Percentiles rank a stretch among this genome's conserved stretches.
These are phyloP conservation scores for Hordeum pubiflorum DNA, from an alignment of 202 grass and related monocot genomes.

Conservation along the genomic window DNA sequence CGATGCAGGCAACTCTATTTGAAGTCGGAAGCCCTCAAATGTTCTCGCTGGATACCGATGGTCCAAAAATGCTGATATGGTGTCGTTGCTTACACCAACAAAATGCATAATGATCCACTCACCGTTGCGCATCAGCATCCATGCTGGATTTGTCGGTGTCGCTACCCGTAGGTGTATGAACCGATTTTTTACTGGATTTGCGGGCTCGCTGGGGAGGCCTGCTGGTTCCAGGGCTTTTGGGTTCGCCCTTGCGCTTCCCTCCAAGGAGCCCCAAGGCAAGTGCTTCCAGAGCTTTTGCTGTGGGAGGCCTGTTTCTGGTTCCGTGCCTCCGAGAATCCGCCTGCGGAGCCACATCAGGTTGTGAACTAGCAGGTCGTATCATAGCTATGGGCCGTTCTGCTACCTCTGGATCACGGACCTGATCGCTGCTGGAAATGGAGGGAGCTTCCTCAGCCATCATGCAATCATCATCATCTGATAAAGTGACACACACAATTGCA, in stretches of 20 bases:
- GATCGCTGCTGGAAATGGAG: conserved; percentile 6
- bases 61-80: too few relatives aligned
- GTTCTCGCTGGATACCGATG: too few relatives aligned
- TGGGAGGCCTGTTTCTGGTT: conserved; percentile 84
- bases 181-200: conserved; percentile 14
- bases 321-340: conserved; percentile 50
- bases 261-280: conserved; percentile 71
- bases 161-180: neutral
- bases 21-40: too few relatives aligned
- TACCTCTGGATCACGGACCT: conserved; percentile 13
- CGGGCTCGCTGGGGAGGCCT: conserved; percentile 32
- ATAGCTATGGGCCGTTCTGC: neutral
- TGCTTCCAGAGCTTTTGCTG: conserved; percentile 69
- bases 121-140: conserved; percentile 7
- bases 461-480: conserved; percentile 17
- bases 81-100: too few relatives aligned
- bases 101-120: too few relatives aligned
- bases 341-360: conserved; percentile 17
- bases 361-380: neutral
- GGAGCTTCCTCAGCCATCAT: conserved; percentile 32
- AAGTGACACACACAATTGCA: neutral
- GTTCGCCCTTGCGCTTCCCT: conserved; percentile 51
- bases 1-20: too few relatives aligned
- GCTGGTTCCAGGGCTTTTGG: conserved; percentile 20
- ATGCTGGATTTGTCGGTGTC: conserved; percentile 24